phyloP scores from a whole-genome alignment of 352 stramenopile genomes.

The Globisporangium echinulatum region DNA sequence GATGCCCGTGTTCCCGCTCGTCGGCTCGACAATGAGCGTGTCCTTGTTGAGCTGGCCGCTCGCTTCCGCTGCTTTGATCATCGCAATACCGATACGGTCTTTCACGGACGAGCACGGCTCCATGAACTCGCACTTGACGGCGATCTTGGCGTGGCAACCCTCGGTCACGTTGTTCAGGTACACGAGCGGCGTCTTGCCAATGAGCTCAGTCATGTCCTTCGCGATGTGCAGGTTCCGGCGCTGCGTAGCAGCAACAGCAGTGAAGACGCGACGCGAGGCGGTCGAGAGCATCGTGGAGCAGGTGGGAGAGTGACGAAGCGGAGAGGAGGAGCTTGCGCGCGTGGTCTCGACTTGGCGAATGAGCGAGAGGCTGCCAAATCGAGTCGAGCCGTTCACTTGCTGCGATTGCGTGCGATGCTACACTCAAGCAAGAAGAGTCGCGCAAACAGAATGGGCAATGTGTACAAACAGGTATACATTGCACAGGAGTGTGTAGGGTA shows the following conservation, averaged over 20 bases:
- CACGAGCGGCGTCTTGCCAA: slow-evolving; percentile 93
- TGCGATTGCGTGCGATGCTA: no score
- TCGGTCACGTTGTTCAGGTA: slow-evolving; percentile 86
- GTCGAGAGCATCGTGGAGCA: slow-evolving; percentile 13
- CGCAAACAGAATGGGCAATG: no score
- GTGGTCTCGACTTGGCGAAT: slow-evolving; percentile 10
- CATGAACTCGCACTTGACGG: slow-evolving; percentile 89
- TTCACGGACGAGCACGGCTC: slow-evolving; percentile 85
- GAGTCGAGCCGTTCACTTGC: no score
- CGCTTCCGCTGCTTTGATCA: slow-evolving; percentile 77
- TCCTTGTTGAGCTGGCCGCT: slow-evolving; percentile 62
- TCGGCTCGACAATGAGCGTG: slow-evolving; percentile 91
- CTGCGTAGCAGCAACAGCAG: slow-evolving; percentile 18
- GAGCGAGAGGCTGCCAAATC: neutral
- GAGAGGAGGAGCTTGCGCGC: neutral
- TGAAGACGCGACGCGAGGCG: slow-evolving; percentile 20
- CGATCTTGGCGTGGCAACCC: slow-evolving; percentile 75
- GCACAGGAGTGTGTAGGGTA: no score
- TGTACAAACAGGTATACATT: no score
- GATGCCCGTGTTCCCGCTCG: slow-evolving; percentile 94
- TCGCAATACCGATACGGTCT: slow-evolving; percentile 82
- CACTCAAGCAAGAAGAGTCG: no score
- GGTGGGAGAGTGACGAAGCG: neutral
- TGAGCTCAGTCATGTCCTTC: slow-evolving; percentile 92
- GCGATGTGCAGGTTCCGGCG: slow-evolving; percentile 76